Conservation (phyloP, 2,329 filamentous ascomycete species). For the Talaromyces verruculosus region DNA sequence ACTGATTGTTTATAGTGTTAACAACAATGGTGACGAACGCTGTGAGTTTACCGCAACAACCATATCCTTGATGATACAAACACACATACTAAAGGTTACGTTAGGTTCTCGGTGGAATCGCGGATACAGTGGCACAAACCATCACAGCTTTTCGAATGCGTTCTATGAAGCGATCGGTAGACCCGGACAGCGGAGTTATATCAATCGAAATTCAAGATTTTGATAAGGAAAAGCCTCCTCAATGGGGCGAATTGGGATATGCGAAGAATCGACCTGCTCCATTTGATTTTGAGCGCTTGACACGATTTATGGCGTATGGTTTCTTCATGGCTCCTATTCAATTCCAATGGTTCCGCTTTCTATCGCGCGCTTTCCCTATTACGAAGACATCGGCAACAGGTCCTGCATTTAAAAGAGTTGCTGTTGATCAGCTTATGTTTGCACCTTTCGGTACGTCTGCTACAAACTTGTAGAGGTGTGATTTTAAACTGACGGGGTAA, state of each 20-base stretch:
- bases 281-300: conserved; percentile 93
- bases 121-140: conserved; percentile 92
- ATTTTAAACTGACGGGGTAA: conserved; percentile 15
- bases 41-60: conserved; percentile 48
- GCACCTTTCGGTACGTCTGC: conserved; percentile 71
- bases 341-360: conserved; percentile 91
- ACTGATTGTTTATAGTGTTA: conserved; percentile 59
- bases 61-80: neutral
- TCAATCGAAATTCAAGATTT: conserved; percentile 88
- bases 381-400: conserved; percentile 71
- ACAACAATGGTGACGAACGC: conserved; percentile 99
- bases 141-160: conserved; percentile 73
- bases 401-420: conserved; percentile 85
- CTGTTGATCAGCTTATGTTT: conserved; percentile 89
- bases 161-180: conserved; percentile 58
- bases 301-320: conserved; percentile 94
- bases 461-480: neutral
- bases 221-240: conserved; percentile 72
- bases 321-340: conserved; percentile 95
- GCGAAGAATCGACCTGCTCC: conserved; percentile 66
- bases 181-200: conserved; percentile 64
- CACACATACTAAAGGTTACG: conserved; percentile 6
- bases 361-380: conserved; percentile 79
- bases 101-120: conserved; percentile 82
- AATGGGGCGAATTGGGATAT: conserved; percentile 65